Evolutionary conservation across 441 rosid genomes (phyloP).

Genomic region (Erodium trifolium): DNA sequence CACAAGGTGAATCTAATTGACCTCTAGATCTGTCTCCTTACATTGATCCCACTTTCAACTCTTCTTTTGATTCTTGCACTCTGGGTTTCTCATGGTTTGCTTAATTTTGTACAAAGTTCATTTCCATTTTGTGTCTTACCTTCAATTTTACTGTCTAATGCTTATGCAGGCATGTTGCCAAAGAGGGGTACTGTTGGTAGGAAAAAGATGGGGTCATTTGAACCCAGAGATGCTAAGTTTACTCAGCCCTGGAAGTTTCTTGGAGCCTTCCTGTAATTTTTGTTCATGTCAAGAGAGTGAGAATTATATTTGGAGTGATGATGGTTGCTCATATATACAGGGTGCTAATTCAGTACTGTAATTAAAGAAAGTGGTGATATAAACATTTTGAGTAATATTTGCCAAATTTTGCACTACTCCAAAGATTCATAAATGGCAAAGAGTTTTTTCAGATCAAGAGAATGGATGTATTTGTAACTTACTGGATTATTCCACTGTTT

Average conservation of each 20-base stretch:
- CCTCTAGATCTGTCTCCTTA: neutral
- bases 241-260: slow-evolving; percentile 4
- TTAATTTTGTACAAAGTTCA: neutral
- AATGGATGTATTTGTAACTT: neutral
- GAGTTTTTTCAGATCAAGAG: neutral
- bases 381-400: slow-evolving; percentile 1
- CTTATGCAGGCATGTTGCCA: slow-evolving; percentile 22
- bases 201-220: slow-evolving; percentile 36
- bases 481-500: neutral
- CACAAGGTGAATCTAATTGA: slow-evolving; percentile 30
- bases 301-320: slow-evolving; percentile 2
- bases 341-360: slow-evolving; percentile 2
- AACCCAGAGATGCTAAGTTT: slow-evolving; percentile 35
- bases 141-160: slow-evolving; percentile 1
- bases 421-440: neutral
- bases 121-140: neutral
- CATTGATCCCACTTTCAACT: neutral
- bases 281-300: neutral
- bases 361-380: neutral
- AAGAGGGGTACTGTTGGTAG: slow-evolving; percentile 24
- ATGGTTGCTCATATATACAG: neutral
- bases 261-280: slow-evolving; percentile 7
- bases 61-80: neutral
- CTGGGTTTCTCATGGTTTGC: neutral
- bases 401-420: neutral